These are phyloP conservation scores for Scleroderma citrinum DNA, from an alignment of 768 basidiomycete genomes.

Conservation along the genomic window DNA sequence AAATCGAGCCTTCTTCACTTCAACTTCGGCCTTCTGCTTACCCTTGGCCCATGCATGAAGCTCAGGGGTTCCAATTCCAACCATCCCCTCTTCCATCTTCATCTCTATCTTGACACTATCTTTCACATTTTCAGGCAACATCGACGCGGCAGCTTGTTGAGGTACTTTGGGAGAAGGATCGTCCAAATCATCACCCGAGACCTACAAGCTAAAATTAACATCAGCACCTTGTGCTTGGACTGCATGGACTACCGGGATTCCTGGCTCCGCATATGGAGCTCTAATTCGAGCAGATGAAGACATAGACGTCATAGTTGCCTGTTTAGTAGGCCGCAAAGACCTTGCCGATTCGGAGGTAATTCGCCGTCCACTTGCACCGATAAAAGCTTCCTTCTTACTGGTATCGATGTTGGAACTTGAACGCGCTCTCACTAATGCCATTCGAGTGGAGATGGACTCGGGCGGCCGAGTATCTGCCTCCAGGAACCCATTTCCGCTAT, in stretches of 20 bases:
- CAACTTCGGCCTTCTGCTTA: constrained; percentile 14
- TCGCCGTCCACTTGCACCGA: constrained; percentile 9
- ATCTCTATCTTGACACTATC: constrained; percentile 7
- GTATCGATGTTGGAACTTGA: constrained; percentile 10
- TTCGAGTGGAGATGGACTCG: constrained; percentile 24
- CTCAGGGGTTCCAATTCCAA: constrained; percentile 50
- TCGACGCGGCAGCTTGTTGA: constrained; percentile 27
- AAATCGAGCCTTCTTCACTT: constrained; percentile 45
- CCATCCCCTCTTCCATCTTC: constrained; percentile 22
- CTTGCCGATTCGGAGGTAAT: constrained; percentile 15
- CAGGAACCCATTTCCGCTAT: constrained; percentile 1
- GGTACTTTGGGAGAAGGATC: constrained; percentile 28
- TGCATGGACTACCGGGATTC: background rate
- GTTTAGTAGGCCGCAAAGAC: background rate
- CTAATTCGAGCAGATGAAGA: too few relatives aligned
- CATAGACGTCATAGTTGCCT: too few relatives aligned
- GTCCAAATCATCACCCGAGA: constrained; percentile 13
- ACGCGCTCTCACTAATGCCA: constrained; percentile 16
- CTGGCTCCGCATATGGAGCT: constrained; percentile 6
- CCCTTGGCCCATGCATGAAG: constrained; percentile 44
- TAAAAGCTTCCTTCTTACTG: background rate
- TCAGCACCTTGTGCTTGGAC: constrained; percentile 2
- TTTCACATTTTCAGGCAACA: constrained; percentile 20
- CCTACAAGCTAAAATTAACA: constrained; percentile 11
- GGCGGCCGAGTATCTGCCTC: constrained; percentile 15